Evolutionary conservation across 305 asterid species (phyloP), one percentile per base, ranked within the genome.

Genomic region (Solanum chacoense): DNA sequence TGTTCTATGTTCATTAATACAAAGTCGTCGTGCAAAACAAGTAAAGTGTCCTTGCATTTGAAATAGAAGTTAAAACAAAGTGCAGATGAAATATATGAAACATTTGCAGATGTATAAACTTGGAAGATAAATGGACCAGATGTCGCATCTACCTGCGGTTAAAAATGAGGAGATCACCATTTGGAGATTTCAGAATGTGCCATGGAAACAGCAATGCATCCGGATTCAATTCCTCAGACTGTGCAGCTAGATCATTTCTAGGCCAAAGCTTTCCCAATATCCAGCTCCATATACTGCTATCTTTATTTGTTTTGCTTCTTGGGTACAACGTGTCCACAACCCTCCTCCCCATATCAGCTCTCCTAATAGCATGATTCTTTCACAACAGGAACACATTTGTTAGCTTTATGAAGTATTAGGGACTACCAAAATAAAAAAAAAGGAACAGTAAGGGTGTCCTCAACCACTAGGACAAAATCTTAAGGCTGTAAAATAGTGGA

Each of bases 291-390:
- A 94, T 80, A 92, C 95, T 92, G 69, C 88, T 89, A 84, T 85
- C 90, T 86, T 91, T 91, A 90, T 90, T 91, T 85, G 76, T 85
- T 87, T 88, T 90, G 77, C 85, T 88, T 76, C 86, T 65, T 40
- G 98, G 98, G 90, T 94, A 94, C 87, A 96, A 90, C 1, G 99
- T 96, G 92, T 94, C 96, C 89, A 97, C 94, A 89, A 93, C 91
- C 92, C 98, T 96, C 89, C 92, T 94, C 91, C 89, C 90, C 95
- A 97, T 89, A 91, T 95, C 94, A 91, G 98, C 99, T 92, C 94
- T 95, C 92, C 99, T 93, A 91, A 97, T 93, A 90, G 98, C 97
- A 93, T 97, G 98, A 92, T 97, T 97, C 99, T 97, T 89, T 87
- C 86, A 87, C 89, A 87, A 22, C 77, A 77, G 36, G 38, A 74